Base-by-base conservation (phyloP, 164 flowering plant genomes). In the Nymphaea colorata region DNA sequence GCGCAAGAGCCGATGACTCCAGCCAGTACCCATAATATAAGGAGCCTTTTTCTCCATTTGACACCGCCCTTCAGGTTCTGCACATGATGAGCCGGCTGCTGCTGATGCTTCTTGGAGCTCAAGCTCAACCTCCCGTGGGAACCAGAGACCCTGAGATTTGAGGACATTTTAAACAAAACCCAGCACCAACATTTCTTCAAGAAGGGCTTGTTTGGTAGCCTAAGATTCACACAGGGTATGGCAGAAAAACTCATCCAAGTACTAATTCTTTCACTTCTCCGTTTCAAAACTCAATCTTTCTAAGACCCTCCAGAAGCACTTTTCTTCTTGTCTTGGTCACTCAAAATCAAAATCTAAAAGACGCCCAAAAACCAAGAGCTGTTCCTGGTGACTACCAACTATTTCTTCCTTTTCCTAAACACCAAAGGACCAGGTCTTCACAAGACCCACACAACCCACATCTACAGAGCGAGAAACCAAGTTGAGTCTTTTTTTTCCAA, bases 41-140 rank as follows among this genome's bases (percentile, higher is more conserved):
- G 79, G 12, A 86, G 74, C 66, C 77, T 86, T 73, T 74, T 85
- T 82, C 86, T 79, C 96, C 96, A 88, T 59, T 82, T 82, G 41
- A 87, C 88, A 69, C 83, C 70, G 67, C 76, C 73, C 73, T 77
- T 78, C 7, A 86, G 70, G 67, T 65, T 69, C 41, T 66, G 60
- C 43, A 66, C 79, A 61, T 70, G 75, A 65, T 82, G 85, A 66
- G 76, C 83, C 71, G 71, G 82, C 70, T 62, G 82, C 59, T 60
- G 78, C 66, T 65, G 70, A 62, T 71, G 81, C 55, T 67, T 57
- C 69, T 71, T 75, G 42, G 36, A 66, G 62, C 69, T 72, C 62
- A 69, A 70, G 77, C 78, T 43, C 12, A 75, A 61, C 69, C 73
- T 81, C 41, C 68, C 70, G 74, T 74, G 81, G 66, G 66, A 72